A percentile compares a stretch with the other conserved stretches of the same genome.
Evolutionary conservation across 345 rosid species (phyloP).

Genomic region (Aquilaria yunnanensis): DNA sequence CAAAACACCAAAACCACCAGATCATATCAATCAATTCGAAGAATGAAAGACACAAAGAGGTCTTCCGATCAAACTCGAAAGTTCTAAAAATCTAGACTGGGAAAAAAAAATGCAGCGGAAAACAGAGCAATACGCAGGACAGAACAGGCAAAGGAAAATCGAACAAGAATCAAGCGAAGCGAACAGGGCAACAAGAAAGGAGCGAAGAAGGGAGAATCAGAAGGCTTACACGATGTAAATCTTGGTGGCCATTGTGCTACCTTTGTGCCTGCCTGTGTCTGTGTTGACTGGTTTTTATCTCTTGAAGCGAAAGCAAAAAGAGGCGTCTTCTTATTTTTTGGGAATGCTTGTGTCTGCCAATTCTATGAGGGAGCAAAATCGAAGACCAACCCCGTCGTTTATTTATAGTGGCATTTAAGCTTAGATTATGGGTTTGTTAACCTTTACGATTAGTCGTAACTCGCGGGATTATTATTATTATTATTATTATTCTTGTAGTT

Average conservation of each 20-base stretch:
- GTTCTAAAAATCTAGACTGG: not conserved
- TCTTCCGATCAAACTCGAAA: not conserved
- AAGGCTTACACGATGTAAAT: conserved; percentile 52
- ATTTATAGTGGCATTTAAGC: not conserved
- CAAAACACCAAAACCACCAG: not conserved
- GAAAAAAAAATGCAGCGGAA: not conserved
- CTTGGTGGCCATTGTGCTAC: conserved; percentile 42
- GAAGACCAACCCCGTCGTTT: too few species aligned
- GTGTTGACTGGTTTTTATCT: too few species aligned
- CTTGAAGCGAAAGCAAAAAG: too few species aligned
- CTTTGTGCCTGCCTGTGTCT: not conserved
- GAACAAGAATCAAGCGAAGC: not conserved
- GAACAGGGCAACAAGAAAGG: not conserved
- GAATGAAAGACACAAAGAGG: not conserved
- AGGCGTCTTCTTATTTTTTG: too few species aligned
- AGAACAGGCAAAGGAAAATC: not conserved
- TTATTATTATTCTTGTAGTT: too few species aligned
- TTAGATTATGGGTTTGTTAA: too few species aligned
- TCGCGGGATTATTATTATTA: too few species aligned
- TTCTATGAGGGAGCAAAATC: too few species aligned
- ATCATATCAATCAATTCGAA: not conserved
- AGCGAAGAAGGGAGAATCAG: conserved; percentile 1
- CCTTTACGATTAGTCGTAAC: too few species aligned
- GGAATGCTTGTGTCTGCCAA: too few species aligned
- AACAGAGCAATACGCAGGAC: not conserved